Evolutionary conservation across 2,329 filamentous ascomycete species (phyloP), one percentile per base, ranked within the genome.

Genomic region (Arthrobotrys musiformis): DNA sequence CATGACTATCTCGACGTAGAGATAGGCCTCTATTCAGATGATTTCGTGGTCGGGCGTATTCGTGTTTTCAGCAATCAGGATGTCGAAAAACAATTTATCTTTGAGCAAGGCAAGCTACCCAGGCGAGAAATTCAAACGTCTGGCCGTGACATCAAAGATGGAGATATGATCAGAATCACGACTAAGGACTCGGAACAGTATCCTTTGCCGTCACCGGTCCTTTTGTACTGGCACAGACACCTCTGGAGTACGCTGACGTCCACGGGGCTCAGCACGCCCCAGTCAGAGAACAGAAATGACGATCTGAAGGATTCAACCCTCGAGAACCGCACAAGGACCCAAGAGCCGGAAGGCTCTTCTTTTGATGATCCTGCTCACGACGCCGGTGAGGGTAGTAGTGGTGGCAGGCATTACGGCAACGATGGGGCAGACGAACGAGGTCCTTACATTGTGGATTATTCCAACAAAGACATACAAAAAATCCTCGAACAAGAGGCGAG

Each of bases 1-100:
- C 13, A 52, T 44, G 9, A 56, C 15, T 61, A 61, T 50, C 35
- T 70, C 15, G 66, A 70, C 28, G 66, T 70, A 26, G 13, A 70
- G 40, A 30, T 50, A 15, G 28, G 42, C 40, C 28, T 50, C 1
- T 61, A 37, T 17, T 48, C 52, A 40, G 6, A 52, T 19, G 17
- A 28, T 11, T 4, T n/a, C 8, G 6, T 5, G 40, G 2, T 42
- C 13, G 2, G 30, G 37, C 2, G 5, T 15, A 40, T 61, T n/a
- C 7, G 6, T 9, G 62, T 28, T 1, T 42, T 15, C 11, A 40
- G 62, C 17, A 50, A 40, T 19, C 26, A 19, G 50, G 22, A 11
- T 24, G 40, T 61, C 40, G 66, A 62, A 50, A 30, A 70, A 17
- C 54, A 70, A 28, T 70, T 61, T 40, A 56, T 11, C 24, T 56